Evolutionary conservation across 352 stramenopile species (phyloP).

Genomic region (Peronosclerospora sorghi): DNA sequence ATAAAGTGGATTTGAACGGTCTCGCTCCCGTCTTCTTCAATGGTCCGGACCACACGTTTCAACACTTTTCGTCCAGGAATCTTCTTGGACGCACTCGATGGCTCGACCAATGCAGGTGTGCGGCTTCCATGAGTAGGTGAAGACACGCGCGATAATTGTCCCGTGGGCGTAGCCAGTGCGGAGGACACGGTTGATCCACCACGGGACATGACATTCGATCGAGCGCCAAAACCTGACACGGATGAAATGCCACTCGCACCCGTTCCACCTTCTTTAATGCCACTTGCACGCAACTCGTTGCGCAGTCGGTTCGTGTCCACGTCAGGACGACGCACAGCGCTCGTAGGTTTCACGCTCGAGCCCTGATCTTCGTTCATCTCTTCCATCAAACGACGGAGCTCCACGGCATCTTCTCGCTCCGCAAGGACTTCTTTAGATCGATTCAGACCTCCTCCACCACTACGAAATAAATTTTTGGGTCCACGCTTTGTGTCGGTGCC

Average conservation of each 20-base stretch:
- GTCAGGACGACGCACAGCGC: conserved; percentile 42
- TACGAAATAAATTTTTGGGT: conserved; percentile 65
- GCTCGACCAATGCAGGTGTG: conserved; percentile 21
- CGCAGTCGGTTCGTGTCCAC: conserved; percentile 50
- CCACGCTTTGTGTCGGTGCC: conserved; percentile 55
- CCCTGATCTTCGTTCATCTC: conserved; percentile 73
- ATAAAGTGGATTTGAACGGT: conserved; percentile 72
- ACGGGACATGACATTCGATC: conserved; percentile 34
- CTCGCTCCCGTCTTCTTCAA: conserved; percentile 75
- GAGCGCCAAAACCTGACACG: conserved; percentile 16
- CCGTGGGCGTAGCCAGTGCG: conserved; percentile 49
- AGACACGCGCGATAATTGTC: conserved; percentile 51
- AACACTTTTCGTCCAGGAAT: conserved; percentile 47
- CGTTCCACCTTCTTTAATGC: conserved; percentile 45
- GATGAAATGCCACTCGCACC: conserved; percentile 22
- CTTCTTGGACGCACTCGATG: conserved; percentile 25
- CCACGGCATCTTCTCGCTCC: conserved; percentile 71
- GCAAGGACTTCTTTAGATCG: conserved; percentile 58
- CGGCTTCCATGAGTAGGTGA: conserved; percentile 45
- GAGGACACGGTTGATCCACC: conserved; percentile 50
- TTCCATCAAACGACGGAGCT: conserved; percentile 65
- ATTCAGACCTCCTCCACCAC: conserved; percentile 63
- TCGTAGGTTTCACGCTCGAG: conserved; percentile 19
- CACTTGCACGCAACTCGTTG: conserved; percentile 59
- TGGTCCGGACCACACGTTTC: conserved; percentile 61